A percentile compares a stretch with the other conserved stretches of the same genome.
Evolutionary conservation across 768 basidiomycete genomes (phyloP).

Genomic region (Tulasnella sp.): DNA sequence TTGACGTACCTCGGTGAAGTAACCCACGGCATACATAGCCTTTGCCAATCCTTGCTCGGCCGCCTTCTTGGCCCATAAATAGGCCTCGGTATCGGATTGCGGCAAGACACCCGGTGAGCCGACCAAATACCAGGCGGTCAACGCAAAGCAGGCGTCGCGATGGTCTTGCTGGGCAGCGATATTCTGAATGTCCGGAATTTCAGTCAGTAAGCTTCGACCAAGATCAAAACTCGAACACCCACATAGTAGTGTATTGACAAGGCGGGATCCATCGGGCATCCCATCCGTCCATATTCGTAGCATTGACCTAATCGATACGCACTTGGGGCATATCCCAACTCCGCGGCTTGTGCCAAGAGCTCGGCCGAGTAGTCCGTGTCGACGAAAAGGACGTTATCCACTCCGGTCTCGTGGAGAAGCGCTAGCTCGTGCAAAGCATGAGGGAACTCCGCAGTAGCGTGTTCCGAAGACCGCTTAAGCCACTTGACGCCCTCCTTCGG

Average conservation of each 20-base stretch:
- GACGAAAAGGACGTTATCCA: conserved; percentile 94
- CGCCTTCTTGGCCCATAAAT: conserved; percentile 92
- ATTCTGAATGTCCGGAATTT: conserved; percentile 48
- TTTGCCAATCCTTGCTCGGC: conserved; percentile 87
- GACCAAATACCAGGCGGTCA: conserved; percentile 99
- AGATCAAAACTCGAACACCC: conserved; percentile 32
- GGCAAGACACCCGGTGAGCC: conserved; percentile 96
- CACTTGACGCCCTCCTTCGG: conserved; percentile 98
- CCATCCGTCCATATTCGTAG: conserved; percentile 99
- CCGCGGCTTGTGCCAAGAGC: conserved; percentile 87
- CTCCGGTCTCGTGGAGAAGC: conserved; percentile 90
- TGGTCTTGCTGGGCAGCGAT: conserved; percentile 97
- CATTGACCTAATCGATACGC: conserved; percentile 95
- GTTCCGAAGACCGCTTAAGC: conserved; percentile 94
- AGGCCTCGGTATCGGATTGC: conserved; percentile 97
- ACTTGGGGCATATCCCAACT: conserved; percentile 92
- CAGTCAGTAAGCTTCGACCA: not conserved
- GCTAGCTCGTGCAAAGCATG: conserved; percentile 94
- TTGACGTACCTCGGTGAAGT: conserved; percentile 72
- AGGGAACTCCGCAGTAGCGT: conserved; percentile 89
- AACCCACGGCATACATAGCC: conserved; percentile 96
- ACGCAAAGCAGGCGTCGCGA: conserved; percentile 92
- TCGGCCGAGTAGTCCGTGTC: conserved; percentile 94
- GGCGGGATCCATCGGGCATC: conserved; percentile 94
- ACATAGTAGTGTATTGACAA: conserved; percentile 98